Conservation (phyloP, 805 yeast species). For the Kodamaea leandrae region DNA sequence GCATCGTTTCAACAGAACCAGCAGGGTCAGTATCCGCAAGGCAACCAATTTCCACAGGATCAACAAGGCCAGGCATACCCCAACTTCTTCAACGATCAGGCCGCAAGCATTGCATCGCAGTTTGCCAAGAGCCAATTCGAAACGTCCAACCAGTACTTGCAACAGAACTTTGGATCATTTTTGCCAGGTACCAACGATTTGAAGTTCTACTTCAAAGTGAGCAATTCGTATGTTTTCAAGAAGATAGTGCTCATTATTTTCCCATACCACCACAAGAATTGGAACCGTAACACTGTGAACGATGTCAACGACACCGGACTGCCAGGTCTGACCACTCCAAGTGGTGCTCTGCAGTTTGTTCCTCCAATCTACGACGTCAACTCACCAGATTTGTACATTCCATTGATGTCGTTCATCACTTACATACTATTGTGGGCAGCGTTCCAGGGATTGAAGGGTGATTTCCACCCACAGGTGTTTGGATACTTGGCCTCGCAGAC, state of each 20-base stretch:
- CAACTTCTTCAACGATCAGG: constrained; percentile 68
- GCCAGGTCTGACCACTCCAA: constrained; percentile 12
- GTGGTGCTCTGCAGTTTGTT: constrained; percentile 43
- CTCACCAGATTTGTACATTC: constrained; percentile 96
- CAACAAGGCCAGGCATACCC: constrained; percentile 21
- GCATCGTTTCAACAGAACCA: constrained; percentile 12
- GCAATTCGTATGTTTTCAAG: constrained; percentile 77
- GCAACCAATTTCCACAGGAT: constrained; percentile 22
- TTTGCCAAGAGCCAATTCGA: constrained; percentile 82
- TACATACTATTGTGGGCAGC: constrained; percentile 82
- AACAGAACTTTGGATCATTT: constrained; percentile 60
- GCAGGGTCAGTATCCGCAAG: constrained; percentile 26
- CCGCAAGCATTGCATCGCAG: constrained; percentile 81
- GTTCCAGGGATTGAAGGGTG: constrained; percentile 80
- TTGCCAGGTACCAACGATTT: constrained; percentile 54
- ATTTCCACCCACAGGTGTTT: constrained; percentile 88
- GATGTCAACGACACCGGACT: constrained; percentile 28
- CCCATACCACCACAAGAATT: constrained; percentile 81
- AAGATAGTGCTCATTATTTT: constrained; percentile 73
- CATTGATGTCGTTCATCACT: constrained; percentile 88
- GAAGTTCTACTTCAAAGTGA: constrained; percentile 87
- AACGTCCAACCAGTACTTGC: constrained; percentile 76
- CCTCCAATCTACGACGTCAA: constrained; percentile 85
- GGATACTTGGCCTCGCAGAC: constrained; percentile 87
- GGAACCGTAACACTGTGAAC: constrained; percentile 58